Evolutionary conservation across 495 filamentous ascomycete species (phyloP), one percentile per base, ranked within the genome.

Genomic region (Terfezia boudieri): DNA sequence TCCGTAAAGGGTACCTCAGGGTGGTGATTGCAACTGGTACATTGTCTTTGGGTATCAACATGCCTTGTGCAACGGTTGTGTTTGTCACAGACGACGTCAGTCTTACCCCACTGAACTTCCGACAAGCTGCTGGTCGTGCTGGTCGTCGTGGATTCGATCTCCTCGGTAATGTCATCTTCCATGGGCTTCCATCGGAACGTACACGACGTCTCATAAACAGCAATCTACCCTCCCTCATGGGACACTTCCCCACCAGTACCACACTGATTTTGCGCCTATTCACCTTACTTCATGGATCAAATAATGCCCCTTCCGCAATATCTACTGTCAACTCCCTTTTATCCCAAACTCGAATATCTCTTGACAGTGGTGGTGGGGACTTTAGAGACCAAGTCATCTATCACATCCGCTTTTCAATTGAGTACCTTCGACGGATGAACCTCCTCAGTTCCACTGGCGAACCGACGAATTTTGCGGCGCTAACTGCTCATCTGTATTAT

Each of bases 11-110:
- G 0, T 86, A 70, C 57, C 68, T 86, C 9, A 70, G 77, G 5
- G 78, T 84, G n/a, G 76, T 86, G 9, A 74, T 87, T 49, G 83
- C 83, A 0, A 88, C 83, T 10, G 83, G 83, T 0, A 86, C 82
- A 0, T 70, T 87, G 11, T 77, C 77, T 37, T 68, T 88, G 22
- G 83, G 83, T 65, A 83, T 88, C 67, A 88, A 87, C 56, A 87
- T 86, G 83, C 83, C 83, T 20, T 86, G 83, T 61, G 82, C 82
- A 59, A 88, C 83, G 1, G 81, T 86, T 9, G 75, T 86, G 6
- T 88, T 88, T 63, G 74, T 71, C 6, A 82, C 81, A 4, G 81
- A 87, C 58, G 80, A 76, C 1, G 70, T 83, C 10, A 84, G 71
- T 56, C 64, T 88, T 51, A 85, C 81, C 0, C 76, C 83, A 0